Evolutionary conservation across 768 basidiomycete genomes (phyloP).

Genomic region (Termitomyces sp.): DNA sequence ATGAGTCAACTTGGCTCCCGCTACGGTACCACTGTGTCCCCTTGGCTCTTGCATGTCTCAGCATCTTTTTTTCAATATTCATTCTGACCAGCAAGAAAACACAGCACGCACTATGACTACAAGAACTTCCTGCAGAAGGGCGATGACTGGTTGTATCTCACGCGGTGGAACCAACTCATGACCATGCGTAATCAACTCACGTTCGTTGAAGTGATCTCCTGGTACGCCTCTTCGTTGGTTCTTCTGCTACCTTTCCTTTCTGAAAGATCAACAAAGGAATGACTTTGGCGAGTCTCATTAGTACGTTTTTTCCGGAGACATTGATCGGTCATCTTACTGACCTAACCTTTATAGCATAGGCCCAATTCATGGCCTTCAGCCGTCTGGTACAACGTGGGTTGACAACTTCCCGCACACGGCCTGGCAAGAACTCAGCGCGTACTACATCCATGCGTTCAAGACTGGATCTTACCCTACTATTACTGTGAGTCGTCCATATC

Average conservation of each 20-base stretch:
- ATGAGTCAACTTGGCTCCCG: conserved; percentile 34
- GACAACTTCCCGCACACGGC: conserved; percentile 40
- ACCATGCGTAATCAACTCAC: conserved; percentile 44
- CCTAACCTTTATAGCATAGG: conserved; percentile 34
- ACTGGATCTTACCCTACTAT: conserved; percentile 57
- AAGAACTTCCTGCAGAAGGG: conserved; percentile 63
- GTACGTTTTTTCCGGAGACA: conserved; percentile 19
- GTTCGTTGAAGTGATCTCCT: conserved; percentile 66
- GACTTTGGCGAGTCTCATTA: conserved; percentile 78
- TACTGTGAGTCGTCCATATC: conserved; percentile 27
- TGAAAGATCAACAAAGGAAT: conserved; percentile 36
- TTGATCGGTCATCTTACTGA: not conserved
- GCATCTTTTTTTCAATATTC: not conserved
- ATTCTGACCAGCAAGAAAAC: conserved; percentile 9
- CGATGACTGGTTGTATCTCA: conserved; percentile 63
- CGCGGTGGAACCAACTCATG: conserved; percentile 69
- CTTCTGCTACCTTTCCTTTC: not conserved
- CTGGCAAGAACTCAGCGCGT: conserved; percentile 59
- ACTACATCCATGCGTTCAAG: conserved; percentile 65
- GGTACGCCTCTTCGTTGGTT: conserved; percentile 28
- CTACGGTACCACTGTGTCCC: conserved; percentile 40
- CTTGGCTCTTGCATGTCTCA: conserved; percentile 38
- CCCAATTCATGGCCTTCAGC: conserved; percentile 47
- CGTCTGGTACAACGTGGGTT: conserved; percentile 37
- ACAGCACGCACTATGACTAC: conserved; percentile 47